These are phyloP conservation scores for Saussurea involucrata DNA, from an alignment of 129 eudicot genomes.

Conservation along the genomic window DNA sequence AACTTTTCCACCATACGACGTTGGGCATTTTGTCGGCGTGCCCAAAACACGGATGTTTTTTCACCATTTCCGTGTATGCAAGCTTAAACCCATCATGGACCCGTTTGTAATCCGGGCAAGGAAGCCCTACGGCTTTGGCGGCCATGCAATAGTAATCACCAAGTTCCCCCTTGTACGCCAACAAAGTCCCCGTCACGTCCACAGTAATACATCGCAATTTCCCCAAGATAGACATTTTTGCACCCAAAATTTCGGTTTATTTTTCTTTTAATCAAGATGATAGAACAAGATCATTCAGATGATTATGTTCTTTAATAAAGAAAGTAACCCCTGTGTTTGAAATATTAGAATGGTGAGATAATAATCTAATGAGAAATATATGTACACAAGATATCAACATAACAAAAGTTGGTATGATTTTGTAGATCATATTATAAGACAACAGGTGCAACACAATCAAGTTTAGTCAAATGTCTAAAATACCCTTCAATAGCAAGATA, in stretches of 20 bases:
- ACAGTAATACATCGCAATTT: constrained; percentile 77
- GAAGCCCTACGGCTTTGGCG: constrained; percentile 82
- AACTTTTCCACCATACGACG: constrained; percentile 96
- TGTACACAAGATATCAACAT: neutral
- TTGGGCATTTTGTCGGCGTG: constrained; percentile 83
- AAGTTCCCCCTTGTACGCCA: constrained; percentile 96
- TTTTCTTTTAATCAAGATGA: constrained; percentile 7
- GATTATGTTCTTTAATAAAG: neutral
- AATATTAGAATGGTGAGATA: neutral
- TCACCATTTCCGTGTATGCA: constrained; percentile 90
- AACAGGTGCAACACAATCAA: neutral
- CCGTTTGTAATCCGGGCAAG: constrained; percentile 94
- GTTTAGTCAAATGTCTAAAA: too few species aligned
- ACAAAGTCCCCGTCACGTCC: constrained; percentile 94
- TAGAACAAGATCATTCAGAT: neutral
- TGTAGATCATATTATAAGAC: neutral
- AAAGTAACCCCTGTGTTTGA: constrained; percentile 28
- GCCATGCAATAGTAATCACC: constrained; percentile 99
- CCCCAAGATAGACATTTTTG: constrained; percentile 56
- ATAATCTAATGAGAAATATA: neutral
- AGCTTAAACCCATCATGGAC: constrained; percentile 92
- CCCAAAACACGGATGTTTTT: constrained; percentile 88
- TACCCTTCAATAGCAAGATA: too few species aligned
- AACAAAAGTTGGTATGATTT: neutral
- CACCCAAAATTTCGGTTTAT: neutral